phyloP scores from a whole-genome alignment of 139 green algal genomes.

The Chlorella sp. region DNA sequence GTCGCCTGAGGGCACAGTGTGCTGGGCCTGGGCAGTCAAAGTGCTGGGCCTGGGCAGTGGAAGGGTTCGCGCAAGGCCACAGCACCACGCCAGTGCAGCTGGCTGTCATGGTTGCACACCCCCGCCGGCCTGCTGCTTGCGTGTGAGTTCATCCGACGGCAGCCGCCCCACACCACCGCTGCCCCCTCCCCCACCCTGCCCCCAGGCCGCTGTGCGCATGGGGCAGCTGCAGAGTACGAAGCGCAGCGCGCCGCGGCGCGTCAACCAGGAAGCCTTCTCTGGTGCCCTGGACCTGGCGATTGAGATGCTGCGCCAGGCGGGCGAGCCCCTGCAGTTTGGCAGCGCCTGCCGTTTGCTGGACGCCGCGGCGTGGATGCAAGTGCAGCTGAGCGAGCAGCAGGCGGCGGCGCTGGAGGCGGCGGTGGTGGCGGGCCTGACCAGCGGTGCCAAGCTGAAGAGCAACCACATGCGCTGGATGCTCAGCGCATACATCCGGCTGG shows the following conservation, averaged over 20 bases:
- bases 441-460: background rate
- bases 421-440: background rate
- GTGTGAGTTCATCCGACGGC: no score
- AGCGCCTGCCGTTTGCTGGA: background rate
- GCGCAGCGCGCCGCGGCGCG: background rate
- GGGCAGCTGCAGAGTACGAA: background rate
- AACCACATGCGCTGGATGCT: background rate
- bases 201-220: background rate
- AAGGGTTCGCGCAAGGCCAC: no score
- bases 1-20: no score
- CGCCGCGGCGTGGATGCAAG: background rate
- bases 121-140: no score
- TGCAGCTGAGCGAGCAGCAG: background rate
- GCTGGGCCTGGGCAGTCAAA: no score
- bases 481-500: background rate
- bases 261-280: slow-evolving; percentile 10
- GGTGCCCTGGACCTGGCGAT: background rate
- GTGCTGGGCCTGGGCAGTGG: no score
- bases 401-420: slow-evolving; percentile 6
- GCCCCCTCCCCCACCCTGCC: no score
- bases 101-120: no score
- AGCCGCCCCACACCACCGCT: no score
- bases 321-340: background rate
- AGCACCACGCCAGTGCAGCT: no score
- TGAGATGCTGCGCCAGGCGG: background rate